phyloP scores from a whole-genome alignment of 1,284 basidiomycete species.

The Tilletia indica region DNA sequence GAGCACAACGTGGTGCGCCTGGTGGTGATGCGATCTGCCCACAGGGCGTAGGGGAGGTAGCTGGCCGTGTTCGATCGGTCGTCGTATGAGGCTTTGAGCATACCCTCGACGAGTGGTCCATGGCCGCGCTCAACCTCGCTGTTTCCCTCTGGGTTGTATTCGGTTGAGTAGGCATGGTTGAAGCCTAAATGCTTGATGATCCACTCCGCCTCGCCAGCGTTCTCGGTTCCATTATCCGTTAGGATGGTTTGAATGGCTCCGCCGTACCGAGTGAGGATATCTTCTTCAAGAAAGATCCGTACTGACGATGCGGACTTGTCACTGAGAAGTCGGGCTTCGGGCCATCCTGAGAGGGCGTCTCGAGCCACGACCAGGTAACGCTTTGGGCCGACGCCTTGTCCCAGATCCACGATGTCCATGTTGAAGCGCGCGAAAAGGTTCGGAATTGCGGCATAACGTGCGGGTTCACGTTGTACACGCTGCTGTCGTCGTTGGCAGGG shows the following conservation, averaged over 20 bases:
- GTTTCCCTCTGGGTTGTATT: not conserved
- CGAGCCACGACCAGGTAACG: not conserved
- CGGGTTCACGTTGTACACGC: not conserved
- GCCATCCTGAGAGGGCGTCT: not conserved
- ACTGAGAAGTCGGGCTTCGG: not conserved
- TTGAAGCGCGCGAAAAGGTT: not conserved
- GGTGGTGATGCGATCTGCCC: not conserved
- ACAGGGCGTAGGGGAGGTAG: not conserved
- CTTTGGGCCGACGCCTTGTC: not conserved
- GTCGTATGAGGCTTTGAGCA: not conserved
- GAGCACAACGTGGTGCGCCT: not conserved
- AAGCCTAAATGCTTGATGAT: not conserved
- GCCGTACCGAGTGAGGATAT: not conserved
- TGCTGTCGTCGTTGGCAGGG: not conserved
- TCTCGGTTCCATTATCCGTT: not conserved
- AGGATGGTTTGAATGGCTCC: not conserved
- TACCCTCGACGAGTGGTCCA: not conserved
- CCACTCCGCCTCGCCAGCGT: not conserved
- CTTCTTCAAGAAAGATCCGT: not conserved
- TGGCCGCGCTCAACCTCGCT: not conserved
- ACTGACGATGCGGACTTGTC: not conserved
- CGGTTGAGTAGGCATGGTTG: not conserved
- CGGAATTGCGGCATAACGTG: not conserved
- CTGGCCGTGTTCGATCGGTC: not conserved
- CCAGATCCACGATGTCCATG: slow-evolving; percentile 1